phyloP scores from a whole-genome alignment of 768 basidiomycete species.

The Multifurca ochricompacta region DNA sequence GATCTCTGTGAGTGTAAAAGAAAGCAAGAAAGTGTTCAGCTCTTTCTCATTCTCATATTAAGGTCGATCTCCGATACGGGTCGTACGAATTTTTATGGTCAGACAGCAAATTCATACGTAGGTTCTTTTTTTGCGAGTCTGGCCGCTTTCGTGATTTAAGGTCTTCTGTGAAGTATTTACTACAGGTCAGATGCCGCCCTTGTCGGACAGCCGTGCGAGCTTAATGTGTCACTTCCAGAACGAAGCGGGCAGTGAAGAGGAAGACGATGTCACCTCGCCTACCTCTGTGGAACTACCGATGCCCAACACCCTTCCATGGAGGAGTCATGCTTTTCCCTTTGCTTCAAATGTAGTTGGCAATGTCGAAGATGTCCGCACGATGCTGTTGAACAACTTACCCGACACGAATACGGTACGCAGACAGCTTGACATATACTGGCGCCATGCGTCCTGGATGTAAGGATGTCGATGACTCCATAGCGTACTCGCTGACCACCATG shows the following conservation, averaged over 20 bases:
- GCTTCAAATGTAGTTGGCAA: slow-evolving; percentile 34
- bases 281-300: slow-evolving; percentile 33
- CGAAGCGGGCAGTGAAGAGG: slow-evolving; percentile 50
- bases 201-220: slow-evolving; percentile 5
- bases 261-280: slow-evolving; percentile 35
- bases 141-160: slow-evolving; percentile 7
- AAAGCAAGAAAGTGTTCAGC: background rate
- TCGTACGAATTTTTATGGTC: slow-evolving; percentile 57
- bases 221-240: slow-evolving; percentile 33
- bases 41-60: slow-evolving; percentile 22
- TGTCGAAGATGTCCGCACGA: slow-evolving; percentile 36
- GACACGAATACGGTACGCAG: slow-evolving; percentile 26
- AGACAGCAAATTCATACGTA: slow-evolving; percentile 64
- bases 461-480: slow-evolving; percentile 24
- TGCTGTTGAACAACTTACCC: slow-evolving; percentile 43
- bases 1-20: slow-evolving; percentile 42
- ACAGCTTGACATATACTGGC: slow-evolving; percentile 49
- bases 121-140: slow-evolving; percentile 23
- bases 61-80: slow-evolving; percentile 59
- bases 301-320: slow-evolving; percentile 50
- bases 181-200: slow-evolving; percentile 40
- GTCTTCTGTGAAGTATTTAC: slow-evolving; percentile 42
- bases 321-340: slow-evolving; percentile 55
- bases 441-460: slow-evolving; percentile 67
- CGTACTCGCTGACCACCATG: background rate